These are phyloP conservation scores for Fusarium chuoi DNA, from an alignment of 2,329 filamentous ascomycete species.

Conservation along the genomic window DNA sequence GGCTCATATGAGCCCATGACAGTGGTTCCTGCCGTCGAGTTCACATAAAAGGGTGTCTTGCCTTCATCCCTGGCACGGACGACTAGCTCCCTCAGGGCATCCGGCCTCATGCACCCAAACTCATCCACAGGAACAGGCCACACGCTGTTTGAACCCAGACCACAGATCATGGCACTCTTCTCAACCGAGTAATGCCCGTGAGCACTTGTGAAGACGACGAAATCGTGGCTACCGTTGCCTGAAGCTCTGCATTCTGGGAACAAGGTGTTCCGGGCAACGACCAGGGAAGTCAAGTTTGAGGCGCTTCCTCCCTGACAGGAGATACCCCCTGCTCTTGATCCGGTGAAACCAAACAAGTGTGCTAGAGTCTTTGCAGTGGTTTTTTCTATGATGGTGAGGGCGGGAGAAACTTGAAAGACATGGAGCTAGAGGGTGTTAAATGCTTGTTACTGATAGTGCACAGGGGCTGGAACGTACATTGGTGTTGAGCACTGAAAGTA, in stretches of 20 bases:
- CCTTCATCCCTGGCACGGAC: constrained; percentile 70
- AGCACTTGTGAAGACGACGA: constrained; percentile 86
- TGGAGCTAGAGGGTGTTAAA: constrained; percentile 58
- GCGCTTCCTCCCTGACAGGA: constrained; percentile 84
- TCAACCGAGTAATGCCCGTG: constrained; percentile 96
- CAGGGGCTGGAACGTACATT: constrained; percentile 67
- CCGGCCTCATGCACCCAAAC: constrained; percentile 75
- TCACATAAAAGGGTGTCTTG: constrained; percentile 91
- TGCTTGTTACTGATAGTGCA: neutral
- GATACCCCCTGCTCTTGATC: constrained; percentile 77
- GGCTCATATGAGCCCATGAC: constrained; percentile 91
- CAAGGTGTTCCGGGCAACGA: constrained; percentile 87
- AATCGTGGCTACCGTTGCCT: constrained; percentile 73
- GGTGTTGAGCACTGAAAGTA: constrained; percentile 88
- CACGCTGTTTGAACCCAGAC: constrained; percentile 80
- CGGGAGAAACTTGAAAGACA: constrained; percentile 93
- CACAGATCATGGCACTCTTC: constrained; percentile 92
- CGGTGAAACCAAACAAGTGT: constrained; percentile 77
- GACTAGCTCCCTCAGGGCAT: constrained; percentile 72
- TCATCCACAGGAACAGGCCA: constrained; percentile 79
- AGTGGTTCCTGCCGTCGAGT: constrained; percentile 94
- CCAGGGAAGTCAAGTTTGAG: constrained; percentile 85
- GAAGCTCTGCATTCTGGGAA: constrained; percentile 80
- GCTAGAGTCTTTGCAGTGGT: constrained; percentile 79
- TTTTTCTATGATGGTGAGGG: constrained; percentile 88